These are phyloP conservation scores for Acanthamoeba castellanii DNA, from an alignment of 208 protist species.

Conservation along the genomic window DNA sequence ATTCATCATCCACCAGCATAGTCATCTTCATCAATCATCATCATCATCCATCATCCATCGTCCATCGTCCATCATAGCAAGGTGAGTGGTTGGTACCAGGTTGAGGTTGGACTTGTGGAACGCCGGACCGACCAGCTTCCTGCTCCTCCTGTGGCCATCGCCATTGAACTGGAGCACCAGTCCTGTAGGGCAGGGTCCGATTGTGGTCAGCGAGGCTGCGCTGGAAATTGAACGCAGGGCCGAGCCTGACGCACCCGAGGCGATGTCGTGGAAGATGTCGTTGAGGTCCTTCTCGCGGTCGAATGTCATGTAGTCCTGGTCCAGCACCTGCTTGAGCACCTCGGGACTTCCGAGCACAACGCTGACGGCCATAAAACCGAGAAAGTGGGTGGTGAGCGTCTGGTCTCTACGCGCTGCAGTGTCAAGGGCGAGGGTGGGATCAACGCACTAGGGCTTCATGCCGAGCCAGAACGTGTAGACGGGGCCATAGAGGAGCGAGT, in stretches of 20 bases:
- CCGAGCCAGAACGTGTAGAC: not conserved
- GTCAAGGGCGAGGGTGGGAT: not conserved
- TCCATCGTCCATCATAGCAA: too few relatives aligned
- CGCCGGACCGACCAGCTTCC: not conserved
- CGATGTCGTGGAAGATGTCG: conserved; percentile 8
- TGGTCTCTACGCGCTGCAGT: not conserved
- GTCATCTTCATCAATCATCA: too few relatives aligned
- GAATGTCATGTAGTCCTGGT: conserved; percentile 16
- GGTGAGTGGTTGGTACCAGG: not conserved
- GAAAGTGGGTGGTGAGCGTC: not conserved
- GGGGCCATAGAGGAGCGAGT: too few relatives aligned
- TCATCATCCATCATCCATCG: too few relatives aligned
- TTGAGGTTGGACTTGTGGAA: conserved; percentile 6
- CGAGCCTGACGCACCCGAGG: not conserved
- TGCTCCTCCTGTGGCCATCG: conserved; percentile 26
- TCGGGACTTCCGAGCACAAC: not conserved
- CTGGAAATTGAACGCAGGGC: too few relatives aligned
- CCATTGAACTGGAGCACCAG: conserved; percentile 35
- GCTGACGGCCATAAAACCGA: not conserved
- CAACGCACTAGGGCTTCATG: not conserved
- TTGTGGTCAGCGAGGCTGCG: not conserved
- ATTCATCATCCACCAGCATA: too few relatives aligned
- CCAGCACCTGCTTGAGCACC: conserved; percentile 15
- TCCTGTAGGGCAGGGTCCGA: not conserved
- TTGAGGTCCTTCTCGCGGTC: conserved; percentile 6